Percentiles rank a stretch among this genome's conserved stretches.
Conservation (phyloP, 352 stramenopile species). For the Globisporangium cystogenes region DNA sequence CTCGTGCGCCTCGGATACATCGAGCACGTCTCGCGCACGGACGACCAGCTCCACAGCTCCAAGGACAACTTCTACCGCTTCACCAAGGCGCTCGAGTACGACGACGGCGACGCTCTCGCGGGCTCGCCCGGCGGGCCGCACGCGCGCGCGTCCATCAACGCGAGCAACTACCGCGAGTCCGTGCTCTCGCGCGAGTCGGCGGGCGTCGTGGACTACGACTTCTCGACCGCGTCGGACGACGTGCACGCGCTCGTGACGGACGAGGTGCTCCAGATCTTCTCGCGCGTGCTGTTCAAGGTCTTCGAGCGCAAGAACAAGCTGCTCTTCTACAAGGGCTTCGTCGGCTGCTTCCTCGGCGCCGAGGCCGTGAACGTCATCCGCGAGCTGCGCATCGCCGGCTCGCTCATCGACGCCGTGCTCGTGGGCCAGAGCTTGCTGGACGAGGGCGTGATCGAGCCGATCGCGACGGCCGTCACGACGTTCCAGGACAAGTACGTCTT, state of each 20-base stretch:
- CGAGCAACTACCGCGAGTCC: constrained; percentile 70
- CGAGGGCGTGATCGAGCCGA: constrained; percentile 73
- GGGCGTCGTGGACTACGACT: constrained; percentile 66
- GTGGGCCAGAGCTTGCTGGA: constrained; percentile 78
- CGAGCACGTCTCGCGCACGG: constrained; percentile 71
- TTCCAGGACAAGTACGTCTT: constrained; percentile 89
- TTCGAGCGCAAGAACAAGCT: constrained; percentile 88
- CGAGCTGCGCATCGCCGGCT: constrained; percentile 61
- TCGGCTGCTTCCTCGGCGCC: constrained; percentile 75
- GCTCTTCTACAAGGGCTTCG: constrained; percentile 83
- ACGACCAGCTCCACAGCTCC: constrained; percentile 77
- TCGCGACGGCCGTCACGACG: constrained; percentile 55
- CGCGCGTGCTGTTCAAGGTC: constrained; percentile 69
- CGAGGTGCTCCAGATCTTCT: constrained; percentile 54
- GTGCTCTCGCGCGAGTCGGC: constrained; percentile 56
- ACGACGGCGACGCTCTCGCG: constrained; percentile 21
- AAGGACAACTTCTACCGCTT: constrained; percentile 87
- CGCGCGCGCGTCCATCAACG: constrained; percentile 48
- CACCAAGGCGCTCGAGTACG: constrained; percentile 57
- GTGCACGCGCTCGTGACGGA: constrained; percentile 82
- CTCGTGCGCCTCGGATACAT: constrained; percentile 79
- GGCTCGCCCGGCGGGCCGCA: constrained; percentile 18
- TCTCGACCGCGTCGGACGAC: constrained; percentile 63
- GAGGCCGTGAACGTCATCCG: constrained; percentile 82
- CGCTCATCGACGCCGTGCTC: constrained; percentile 75